Evolutionary conservation across 1,139 yeast species (phyloP).

Genomic region (Taphrina sp.): DNA sequence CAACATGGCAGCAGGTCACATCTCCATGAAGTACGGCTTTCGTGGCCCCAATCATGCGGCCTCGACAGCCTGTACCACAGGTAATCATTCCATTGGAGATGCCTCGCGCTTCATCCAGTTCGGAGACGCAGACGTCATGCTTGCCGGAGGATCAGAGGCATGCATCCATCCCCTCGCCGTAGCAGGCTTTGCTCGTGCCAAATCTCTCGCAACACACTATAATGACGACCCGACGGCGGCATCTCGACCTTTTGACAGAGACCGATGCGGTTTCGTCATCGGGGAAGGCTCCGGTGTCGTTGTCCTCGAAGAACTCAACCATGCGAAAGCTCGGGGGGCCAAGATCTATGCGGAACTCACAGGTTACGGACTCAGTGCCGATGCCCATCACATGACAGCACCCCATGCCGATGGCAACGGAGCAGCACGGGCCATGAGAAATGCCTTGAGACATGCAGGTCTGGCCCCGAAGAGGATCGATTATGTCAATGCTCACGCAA

Average conservation of each 20-base stretch:
- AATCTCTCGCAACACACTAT: constrained; percentile 66
- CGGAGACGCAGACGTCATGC: constrained; percentile 80
- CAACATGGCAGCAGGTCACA: constrained; percentile 94
- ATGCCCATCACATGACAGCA: constrained; percentile 89
- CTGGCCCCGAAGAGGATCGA: constrained; percentile 54
- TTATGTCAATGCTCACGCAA: constrained; percentile 94
- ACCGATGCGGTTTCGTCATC: constrained; percentile 81
- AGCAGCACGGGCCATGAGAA: constrained; percentile 76
- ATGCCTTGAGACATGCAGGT: constrained; percentile 60
- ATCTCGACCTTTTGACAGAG: constrained; percentile 81
- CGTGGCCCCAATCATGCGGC: constrained; percentile 83
- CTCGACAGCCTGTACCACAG: constrained; percentile 96
- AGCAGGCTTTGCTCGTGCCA: constrained; percentile 89
- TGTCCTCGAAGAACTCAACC: constrained; percentile 61
- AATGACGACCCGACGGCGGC: constrained; percentile 64
- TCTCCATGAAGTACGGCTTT: constrained; percentile 67
- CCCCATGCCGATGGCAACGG: constrained; percentile 83
- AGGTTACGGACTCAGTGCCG: constrained; percentile 91
- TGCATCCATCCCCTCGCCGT: constrained; percentile 81
- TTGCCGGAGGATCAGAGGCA: constrained; percentile 92
- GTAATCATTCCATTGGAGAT: constrained; percentile 90
- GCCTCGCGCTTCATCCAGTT: constrained; percentile 75
- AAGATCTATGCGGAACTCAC: constrained; percentile 73
- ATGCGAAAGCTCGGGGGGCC: constrained; percentile 64
- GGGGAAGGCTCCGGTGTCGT: constrained; percentile 91